Evolutionary conservation across 2,329 filamentous ascomycete species (phyloP).

Genomic region (Eurotiales sp.): DNA sequence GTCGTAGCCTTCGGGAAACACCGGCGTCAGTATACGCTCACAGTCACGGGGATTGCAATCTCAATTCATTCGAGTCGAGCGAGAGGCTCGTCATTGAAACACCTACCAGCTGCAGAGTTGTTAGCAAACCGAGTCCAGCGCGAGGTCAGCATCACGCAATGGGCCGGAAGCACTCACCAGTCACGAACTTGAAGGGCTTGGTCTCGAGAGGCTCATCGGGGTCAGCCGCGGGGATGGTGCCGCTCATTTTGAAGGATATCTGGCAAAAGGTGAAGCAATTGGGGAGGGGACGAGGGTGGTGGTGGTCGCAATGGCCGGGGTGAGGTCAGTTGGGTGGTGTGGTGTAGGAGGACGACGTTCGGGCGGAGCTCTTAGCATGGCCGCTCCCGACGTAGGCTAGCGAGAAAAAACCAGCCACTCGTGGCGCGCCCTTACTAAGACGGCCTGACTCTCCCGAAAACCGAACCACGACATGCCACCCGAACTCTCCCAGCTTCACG

Average conservation of each 20-base stretch:
- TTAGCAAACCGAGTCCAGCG: constrained; percentile 37
- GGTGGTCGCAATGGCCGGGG: constrained; percentile 17
- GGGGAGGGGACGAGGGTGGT: background rate
- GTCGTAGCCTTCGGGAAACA: constrained; percentile 72
- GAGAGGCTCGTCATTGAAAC: constrained; percentile 12
- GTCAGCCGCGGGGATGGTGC: constrained; percentile 62
- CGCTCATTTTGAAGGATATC: constrained; percentile 70
- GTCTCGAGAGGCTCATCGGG: constrained; percentile 76
- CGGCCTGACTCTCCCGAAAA: constrained; percentile 32
- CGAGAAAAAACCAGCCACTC: constrained; percentile 27
- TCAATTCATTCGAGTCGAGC: constrained; percentile 17
- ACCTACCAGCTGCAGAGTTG: constrained; percentile 47
- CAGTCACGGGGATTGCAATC: background rate
- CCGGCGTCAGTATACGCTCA: constrained; percentile 12
- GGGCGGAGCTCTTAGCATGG: constrained; percentile 26
- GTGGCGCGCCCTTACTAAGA: constrained; percentile 30
- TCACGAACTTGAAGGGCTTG: constrained; percentile 99
- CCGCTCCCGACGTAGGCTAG: constrained; percentile 37
- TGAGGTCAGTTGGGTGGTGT: constrained; percentile 14
- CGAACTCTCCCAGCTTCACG: constrained; percentile 18
- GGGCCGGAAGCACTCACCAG: constrained; percentile 62
- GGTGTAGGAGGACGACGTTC: constrained; percentile 23
- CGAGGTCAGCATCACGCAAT: constrained; percentile 1
- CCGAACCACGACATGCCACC: constrained; percentile 19
- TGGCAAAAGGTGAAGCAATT: constrained; percentile 14